phyloP scores from a whole-genome alignment of 495 filamentous ascomycete genomes.

The Hypoxylon lienhwacheense region DNA sequence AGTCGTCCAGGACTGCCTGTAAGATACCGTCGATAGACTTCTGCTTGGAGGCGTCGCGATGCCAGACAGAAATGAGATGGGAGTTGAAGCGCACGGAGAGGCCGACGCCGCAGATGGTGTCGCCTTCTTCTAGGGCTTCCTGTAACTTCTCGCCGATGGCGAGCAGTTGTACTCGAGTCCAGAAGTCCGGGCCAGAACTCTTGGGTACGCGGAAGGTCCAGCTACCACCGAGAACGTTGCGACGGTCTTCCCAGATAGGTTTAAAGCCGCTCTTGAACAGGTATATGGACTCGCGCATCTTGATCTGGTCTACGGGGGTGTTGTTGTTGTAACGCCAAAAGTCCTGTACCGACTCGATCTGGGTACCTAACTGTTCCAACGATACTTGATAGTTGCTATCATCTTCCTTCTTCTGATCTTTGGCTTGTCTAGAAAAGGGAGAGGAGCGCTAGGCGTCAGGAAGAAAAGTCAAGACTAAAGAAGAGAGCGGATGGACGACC shows the following conservation, averaged over 20 bases:
- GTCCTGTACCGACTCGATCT: slow-evolving; percentile 72
- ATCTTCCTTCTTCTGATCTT: slow-evolving; percentile 44
- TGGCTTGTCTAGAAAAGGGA: slow-evolving; percentile 42
- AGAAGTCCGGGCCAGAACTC: slow-evolving; percentile 69
- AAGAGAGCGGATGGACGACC: not conserved
- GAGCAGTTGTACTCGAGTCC: slow-evolving; percentile 76
- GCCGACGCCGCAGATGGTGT: slow-evolving; percentile 77
- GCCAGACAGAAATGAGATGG: slow-evolving; percentile 84
- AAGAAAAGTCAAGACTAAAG: not conserved
- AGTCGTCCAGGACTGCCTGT: slow-evolving; percentile 64
- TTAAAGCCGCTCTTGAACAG: slow-evolving; percentile 85
- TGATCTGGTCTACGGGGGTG: slow-evolving; percentile 73
- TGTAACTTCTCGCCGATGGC: slow-evolving; percentile 85
- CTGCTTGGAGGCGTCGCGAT: slow-evolving; percentile 73
- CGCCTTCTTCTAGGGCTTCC: slow-evolving; percentile 69
- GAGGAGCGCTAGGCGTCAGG: slow-evolving; percentile 15
- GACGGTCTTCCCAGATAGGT: slow-evolving; percentile 87
- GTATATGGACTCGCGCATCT: slow-evolving; percentile 79
- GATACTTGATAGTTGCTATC: slow-evolving; percentile 60
- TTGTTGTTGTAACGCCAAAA: slow-evolving; percentile 94
- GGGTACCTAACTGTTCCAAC: slow-evolving; percentile 66
- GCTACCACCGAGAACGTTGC: slow-evolving; percentile 77
- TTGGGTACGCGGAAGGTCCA: slow-evolving; percentile 90
- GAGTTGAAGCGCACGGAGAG: slow-evolving; percentile 74
- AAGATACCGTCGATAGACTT: slow-evolving; percentile 72